Evolutionary conservation across 805 yeast genomes (phyloP), one percentile per base, ranked within the genome.

Genomic region (Wickerhamomyces ciferrii): DNA sequence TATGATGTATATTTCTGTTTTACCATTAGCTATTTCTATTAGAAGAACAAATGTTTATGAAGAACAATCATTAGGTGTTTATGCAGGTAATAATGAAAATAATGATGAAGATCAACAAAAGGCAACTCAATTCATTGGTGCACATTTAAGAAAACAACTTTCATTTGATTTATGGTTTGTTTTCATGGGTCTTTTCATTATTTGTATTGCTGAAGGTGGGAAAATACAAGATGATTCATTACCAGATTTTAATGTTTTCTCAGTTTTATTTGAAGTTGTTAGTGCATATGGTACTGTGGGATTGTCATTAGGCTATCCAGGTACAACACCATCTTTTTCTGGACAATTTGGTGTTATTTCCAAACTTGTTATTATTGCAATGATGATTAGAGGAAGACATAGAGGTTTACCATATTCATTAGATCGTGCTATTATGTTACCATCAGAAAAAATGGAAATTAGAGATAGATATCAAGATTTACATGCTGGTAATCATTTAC

Each of bases 201-300:
- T 92, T 35, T 87, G 97, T 58, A 83, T 94, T 46, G 86, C 88
- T 43, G 99, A 94, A 60, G 87, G 92, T 17, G 67, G 71, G 5
- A 79, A 76, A 53, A 69, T 91, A 27, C 56, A 67, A 43, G 70
- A 73, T 43, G 59, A 67, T 5, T 69, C 71, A 14, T 50, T 61
- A 17, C 72, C 73, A 13, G 62, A 74, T 7, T 88, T 90, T 58
- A 73, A 80, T 8, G 77, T 88, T 18, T 92, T 92, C 63, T 70
- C 78, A 5, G 71, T 87, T 3, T 67, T 94, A 57, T 94, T 92
- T 66, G 99, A 94, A 60, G 81, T 90, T 49, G 87, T 89, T 6
- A 84, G 96, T 53, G 98, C 98, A 0, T 95, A 94, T 66, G 97
- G 98, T 63, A 91, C 97, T 0, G 98, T 92, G 42, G 99, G 99